Conservation (phyloP, 169 alveolate species). For the Plasmodium relictum region DNA sequence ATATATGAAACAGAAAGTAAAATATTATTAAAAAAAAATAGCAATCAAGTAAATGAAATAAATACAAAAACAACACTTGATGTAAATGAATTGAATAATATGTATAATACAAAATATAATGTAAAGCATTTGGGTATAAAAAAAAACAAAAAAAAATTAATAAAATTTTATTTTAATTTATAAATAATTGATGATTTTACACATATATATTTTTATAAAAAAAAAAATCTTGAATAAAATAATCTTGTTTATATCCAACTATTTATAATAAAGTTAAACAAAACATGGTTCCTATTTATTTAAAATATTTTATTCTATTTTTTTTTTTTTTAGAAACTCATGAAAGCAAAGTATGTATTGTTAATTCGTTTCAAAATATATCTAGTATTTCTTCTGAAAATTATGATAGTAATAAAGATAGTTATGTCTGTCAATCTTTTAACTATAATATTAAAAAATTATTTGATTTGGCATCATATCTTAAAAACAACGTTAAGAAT, state of each 20-base stretch:
- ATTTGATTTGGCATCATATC: slow-evolving; percentile 13
- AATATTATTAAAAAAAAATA: neutral
- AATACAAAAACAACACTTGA: neutral
- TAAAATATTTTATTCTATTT: neutral
- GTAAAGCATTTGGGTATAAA: slow-evolving; percentile 29
- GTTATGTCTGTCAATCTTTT: neutral
- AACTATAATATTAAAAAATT: neutral
- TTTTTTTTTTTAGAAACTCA: slow-evolving; percentile 11
- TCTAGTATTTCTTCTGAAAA: slow-evolving; percentile 22
- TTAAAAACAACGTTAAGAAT: slow-evolving; percentile 14
- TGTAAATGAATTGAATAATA: neutral
- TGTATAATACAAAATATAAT: neutral
- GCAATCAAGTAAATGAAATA: slow-evolving; percentile 1
- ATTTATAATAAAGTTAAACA: neutral
- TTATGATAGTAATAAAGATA: neutral
- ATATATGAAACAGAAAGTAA: neutral
- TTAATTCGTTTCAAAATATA: slow-evolving; percentile 40
- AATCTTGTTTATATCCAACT: neutral
- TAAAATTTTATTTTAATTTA: too few relatives aligned
- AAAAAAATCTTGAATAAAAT: neutral
- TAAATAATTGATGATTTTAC: too few relatives aligned
- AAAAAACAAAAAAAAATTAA: neutral
- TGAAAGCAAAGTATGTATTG: slow-evolving; percentile 54
- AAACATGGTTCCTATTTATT: neutral
- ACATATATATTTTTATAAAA: neutral